Conservation (phyloP, 148 eudicot genomes). For the Rhododendron henanense region DNA sequence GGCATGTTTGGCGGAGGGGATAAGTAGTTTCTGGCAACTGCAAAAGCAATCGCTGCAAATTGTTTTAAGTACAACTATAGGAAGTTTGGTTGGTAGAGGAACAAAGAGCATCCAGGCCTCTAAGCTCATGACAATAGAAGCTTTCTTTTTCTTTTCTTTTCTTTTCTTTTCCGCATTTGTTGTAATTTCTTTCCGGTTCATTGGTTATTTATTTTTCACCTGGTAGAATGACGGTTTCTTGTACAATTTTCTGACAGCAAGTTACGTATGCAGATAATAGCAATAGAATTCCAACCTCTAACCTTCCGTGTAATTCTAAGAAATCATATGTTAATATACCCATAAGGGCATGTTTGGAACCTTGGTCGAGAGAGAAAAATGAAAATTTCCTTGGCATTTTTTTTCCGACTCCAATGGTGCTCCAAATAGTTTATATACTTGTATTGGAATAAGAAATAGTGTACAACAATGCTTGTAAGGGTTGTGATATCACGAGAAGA, state of each 20-base stretch:
- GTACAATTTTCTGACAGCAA: neutral
- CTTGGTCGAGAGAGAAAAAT: neutral
- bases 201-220: neutral
- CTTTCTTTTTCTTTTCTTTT: neutral
- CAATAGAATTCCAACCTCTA: neutral
- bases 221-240: neutral
- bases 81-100: neutral
- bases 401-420: too few species aligned
- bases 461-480: neutral
- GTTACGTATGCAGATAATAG: neutral
- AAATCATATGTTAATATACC: neutral
- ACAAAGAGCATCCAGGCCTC: neutral
- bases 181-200: neutral
- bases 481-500: neutral
- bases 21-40: conserved; percentile 12
- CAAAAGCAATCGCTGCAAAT: neutral
- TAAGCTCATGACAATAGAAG: neutral
- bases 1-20: conserved; percentile 94
- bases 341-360: neutral
- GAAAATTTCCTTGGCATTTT: neutral
- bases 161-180: neutral
- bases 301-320: neutral
- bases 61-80: neutral
- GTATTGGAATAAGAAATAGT: neutral
- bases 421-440: neutral